Percentiles rank a stretch among this genome's conserved stretches.
These are phyloP conservation scores for Ceratorhiza oryzae-sativae DNA, from an alignment of 1,284 basidiomycete genomes.

Conservation along the genomic window DNA sequence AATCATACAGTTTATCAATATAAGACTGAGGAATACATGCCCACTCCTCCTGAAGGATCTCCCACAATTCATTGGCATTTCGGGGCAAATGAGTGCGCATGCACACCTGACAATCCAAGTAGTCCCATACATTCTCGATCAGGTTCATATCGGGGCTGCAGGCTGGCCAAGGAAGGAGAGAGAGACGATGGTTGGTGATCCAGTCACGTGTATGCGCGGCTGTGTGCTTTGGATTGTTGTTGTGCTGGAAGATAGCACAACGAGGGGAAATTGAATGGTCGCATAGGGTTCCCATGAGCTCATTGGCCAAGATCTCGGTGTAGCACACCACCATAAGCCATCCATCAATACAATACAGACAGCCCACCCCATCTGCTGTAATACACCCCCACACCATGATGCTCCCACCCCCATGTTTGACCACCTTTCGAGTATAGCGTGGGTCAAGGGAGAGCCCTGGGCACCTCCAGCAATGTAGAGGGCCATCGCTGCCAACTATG, in stretches of 20 bases:
- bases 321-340: neutral
- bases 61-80: too few species aligned
- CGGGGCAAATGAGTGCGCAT: too few species aligned
- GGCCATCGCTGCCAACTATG: constrained; percentile 23
- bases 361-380: neutral
- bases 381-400: constrained; percentile 13
- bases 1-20: too few species aligned
- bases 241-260: constrained; percentile 6
- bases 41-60: too few species aligned
- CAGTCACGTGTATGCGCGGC: neutral
- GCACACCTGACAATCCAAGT: too few species aligned
- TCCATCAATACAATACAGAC: neutral
- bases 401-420: neutral
- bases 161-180: too few species aligned
- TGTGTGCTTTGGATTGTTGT: constrained; percentile 14
- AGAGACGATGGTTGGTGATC: too few species aligned
- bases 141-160: too few species aligned
- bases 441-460: neutral
- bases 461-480: neutral
- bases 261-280: neutral
- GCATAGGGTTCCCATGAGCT: constrained; percentile 8
- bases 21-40: too few species aligned
- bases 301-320: constrained; percentile 13
- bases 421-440: constrained; percentile 41
- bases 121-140: too few species aligned